Conservation (phyloP, 768 basidiomycete genomes). For the Daedaleopsis nitida region DNA sequence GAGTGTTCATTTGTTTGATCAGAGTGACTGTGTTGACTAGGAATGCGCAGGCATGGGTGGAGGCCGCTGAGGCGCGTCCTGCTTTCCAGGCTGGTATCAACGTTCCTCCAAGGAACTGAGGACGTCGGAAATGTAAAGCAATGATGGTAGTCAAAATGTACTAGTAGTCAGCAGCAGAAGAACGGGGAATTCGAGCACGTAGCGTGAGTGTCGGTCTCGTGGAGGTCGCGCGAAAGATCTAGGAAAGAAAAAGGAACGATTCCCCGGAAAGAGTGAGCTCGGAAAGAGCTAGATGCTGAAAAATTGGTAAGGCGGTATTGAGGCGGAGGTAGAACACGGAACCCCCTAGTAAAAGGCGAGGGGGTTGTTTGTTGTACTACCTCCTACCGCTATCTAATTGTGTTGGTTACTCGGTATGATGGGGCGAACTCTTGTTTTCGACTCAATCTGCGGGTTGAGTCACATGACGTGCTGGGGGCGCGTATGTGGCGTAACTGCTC, state of each 20-base stretch:
- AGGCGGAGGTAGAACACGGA: conserved; percentile 55
- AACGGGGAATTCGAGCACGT: too few relatives aligned
- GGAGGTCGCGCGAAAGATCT: background rate
- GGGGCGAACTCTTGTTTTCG: conserved; percentile 40
- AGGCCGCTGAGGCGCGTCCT: conserved; percentile 27
- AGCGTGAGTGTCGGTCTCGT: too few relatives aligned
- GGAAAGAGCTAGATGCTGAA: conserved; percentile 47
- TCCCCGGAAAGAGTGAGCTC: conserved; percentile 20
- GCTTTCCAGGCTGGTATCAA: conserved; percentile 20
- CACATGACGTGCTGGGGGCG: conserved; percentile 5
- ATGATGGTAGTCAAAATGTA: background rate
- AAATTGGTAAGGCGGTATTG: conserved; percentile 57
- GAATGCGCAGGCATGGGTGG: conserved; percentile 41
- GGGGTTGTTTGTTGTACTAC: conserved; percentile 62
- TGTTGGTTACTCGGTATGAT: background rate
- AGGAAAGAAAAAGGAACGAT: conserved; percentile 13
- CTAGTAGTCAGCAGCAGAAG: too few relatives aligned
- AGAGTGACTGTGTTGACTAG: background rate
- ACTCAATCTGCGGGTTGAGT: conserved; percentile 37
- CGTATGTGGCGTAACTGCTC: background rate
- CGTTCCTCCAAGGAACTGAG: conserved; percentile 11
- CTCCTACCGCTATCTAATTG: conserved; percentile 45
- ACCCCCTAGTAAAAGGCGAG: conserved; percentile 74
- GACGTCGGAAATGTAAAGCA: background rate
- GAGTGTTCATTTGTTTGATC: background rate